Conservation (phyloP, 352 stramenopile species). For the Plasmopara muralis region DNA sequence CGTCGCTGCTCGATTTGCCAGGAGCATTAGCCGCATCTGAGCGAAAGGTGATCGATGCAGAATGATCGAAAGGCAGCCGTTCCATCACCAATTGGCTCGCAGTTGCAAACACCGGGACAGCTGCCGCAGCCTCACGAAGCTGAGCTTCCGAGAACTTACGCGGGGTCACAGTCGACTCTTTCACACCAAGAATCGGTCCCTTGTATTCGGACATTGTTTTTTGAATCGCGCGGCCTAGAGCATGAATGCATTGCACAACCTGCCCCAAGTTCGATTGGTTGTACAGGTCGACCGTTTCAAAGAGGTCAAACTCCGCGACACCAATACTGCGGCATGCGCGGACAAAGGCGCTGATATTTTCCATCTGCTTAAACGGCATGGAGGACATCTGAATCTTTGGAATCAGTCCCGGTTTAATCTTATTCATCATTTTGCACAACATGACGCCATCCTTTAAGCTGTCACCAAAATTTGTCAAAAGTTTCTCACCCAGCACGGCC, state of each 20-base stretch:
- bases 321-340: constrained; percentile 69
- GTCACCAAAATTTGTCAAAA: constrained; percentile 58
- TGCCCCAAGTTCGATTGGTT: constrained; percentile 82
- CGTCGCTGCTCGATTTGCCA: constrained; percentile 21
- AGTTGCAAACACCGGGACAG: constrained; percentile 53
- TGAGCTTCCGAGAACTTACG: constrained; percentile 60
- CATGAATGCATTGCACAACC: constrained; percentile 83
- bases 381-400: constrained; percentile 51
- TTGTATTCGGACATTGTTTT: constrained; percentile 70
- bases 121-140: constrained; percentile 45
- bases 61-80: constrained; percentile 54
- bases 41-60: constrained; percentile 60
- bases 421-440: constrained; percentile 73
- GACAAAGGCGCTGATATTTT: constrained; percentile 85
- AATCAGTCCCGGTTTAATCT: constrained; percentile 54
- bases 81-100: constrained; percentile 60
- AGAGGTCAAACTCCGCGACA: constrained; percentile 87
- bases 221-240: constrained; percentile 64
- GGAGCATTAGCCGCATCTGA: constrained; percentile 28
- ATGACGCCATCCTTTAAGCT: constrained; percentile 77
- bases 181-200: constrained; percentile 63
- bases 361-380: constrained; percentile 89
- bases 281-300: constrained; percentile 87
- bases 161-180: constrained; percentile 62
- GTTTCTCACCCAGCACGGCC: constrained; percentile 58